Percentiles rank a stretch among this genome's conserved stretches.
These are phyloP conservation scores for Petunia axillaris DNA, from an alignment of 257 asterid species.

Conservation along the genomic window DNA sequence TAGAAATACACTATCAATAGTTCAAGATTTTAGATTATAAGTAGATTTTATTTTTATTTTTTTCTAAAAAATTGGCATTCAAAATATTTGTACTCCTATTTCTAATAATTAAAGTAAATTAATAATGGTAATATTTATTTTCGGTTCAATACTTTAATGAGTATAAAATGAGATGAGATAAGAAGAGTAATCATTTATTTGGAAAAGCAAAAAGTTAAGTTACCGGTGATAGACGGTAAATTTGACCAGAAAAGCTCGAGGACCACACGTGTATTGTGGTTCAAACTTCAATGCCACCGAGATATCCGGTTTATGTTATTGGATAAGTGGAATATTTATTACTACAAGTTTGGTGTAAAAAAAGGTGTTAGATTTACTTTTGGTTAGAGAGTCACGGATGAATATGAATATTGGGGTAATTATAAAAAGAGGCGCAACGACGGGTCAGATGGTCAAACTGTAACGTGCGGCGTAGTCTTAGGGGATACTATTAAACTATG, in stretches of 20 bases:
- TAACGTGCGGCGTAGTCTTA: constrained; percentile 28
- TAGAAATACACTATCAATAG: no score
- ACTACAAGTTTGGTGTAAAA: background rate
- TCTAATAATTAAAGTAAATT: no score
- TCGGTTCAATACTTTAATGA: no score
- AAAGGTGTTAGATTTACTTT: no score
- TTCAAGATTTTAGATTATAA: no score
- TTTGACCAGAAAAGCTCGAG: constrained; percentile 38
- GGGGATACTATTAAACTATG: background rate
- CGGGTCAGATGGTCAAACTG: constrained; percentile 35
- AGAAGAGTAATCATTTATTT: background rate
- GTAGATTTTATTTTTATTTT: no score
- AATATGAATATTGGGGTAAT: constrained; percentile 2
- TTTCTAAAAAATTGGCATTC: no score
- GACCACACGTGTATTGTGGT: constrained; percentile 45
- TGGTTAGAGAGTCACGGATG: constrained; percentile 34
- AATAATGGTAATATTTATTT: no score
- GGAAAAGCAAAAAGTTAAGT: background rate
- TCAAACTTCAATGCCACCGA: constrained; percentile 40
- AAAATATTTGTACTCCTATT: no score
- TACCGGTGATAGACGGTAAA: constrained; percentile 39
- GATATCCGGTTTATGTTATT: constrained; percentile 29
- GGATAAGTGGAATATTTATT: background rate
- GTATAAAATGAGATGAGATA: no score
- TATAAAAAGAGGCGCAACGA: constrained; percentile 29